Percentiles rank a stretch among this genome's conserved stretches.
Evolutionary conservation across 2,329 filamentous ascomycete species (phyloP).

Genomic region (Venturia pyrina): DNA sequence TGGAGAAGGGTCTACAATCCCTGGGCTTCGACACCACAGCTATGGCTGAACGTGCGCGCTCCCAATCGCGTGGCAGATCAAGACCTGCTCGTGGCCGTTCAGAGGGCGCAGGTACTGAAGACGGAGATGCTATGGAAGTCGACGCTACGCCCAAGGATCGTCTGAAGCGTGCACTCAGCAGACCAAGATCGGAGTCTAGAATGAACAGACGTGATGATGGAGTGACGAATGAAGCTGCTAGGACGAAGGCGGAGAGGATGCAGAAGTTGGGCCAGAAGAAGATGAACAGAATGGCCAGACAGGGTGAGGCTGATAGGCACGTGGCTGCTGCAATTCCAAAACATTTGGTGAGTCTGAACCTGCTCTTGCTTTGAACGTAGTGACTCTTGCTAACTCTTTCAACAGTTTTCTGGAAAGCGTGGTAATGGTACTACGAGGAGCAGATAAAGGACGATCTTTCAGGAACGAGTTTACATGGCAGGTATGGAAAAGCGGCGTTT

Average conservation of each 20-base stretch:
- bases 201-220: constrained; percentile 64
- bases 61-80: constrained; percentile 51
- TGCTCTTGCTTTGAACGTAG: neutral
- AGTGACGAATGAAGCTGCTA: constrained; percentile 55
- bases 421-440: constrained; percentile 81
- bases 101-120: constrained; percentile 42
- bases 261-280: constrained; percentile 89
- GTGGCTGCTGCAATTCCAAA: constrained; percentile 70
- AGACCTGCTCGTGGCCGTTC: constrained; percentile 46
- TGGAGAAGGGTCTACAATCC: constrained; percentile 75
- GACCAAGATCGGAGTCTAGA: constrained; percentile 49
- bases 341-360: constrained; percentile 63
- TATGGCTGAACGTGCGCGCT: constrained; percentile 62
- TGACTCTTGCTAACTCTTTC: constrained; percentile 24
- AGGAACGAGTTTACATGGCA: neutral
- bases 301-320: constrained; percentile 95
- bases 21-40: constrained; percentile 77
- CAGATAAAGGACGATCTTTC: constrained; percentile 17
- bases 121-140: constrained; percentile 66
- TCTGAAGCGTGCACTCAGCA: constrained; percentile 57
- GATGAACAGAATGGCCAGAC: constrained; percentile 96
- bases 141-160: constrained; percentile 28
- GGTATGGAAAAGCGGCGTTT: neutral
- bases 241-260: constrained; percentile 74
- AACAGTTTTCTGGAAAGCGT: constrained; percentile 77